A percentile compares a stretch with the other conserved stretches of the same genome.
Conservation (phyloP, 2,329 filamentous ascomycete species). For the Ilyonectria robusta region DNA sequence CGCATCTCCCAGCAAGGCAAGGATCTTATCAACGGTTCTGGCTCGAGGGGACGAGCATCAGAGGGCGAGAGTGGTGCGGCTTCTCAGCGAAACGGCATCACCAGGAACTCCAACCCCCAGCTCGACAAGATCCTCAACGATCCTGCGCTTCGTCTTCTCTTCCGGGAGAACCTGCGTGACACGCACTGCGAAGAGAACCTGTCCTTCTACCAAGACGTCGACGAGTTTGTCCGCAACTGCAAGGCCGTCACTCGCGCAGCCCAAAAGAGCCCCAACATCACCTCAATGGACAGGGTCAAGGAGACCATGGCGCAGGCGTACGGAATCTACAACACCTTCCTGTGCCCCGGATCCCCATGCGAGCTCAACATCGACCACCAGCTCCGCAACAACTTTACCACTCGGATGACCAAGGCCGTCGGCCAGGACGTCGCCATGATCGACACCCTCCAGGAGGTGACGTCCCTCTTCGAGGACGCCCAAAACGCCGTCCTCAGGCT, state of each 20-base stretch:
- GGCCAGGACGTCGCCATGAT: slow-evolving; percentile 95
- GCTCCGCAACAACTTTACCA: slow-evolving; percentile 92
- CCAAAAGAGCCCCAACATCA: slow-evolving; percentile 68
- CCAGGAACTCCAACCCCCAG: slow-evolving; percentile 93
- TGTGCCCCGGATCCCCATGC: slow-evolving; percentile 78
- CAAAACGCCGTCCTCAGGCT: slow-evolving; percentile 97
- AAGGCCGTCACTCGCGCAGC: slow-evolving; percentile 73
- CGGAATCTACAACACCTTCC: slow-evolving; percentile 84
- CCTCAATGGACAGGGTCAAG: slow-evolving; percentile 85
- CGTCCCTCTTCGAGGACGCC: slow-evolving; percentile 90
- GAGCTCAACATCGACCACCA: slow-evolving; percentile 98
- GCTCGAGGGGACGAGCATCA: background rate
- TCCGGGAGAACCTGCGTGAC: slow-evolving; percentile 93
- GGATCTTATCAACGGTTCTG: slow-evolving; percentile 61
- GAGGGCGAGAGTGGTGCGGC: slow-evolving; percentile 23
- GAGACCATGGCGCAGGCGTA: slow-evolving; percentile 96
- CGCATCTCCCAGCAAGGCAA: slow-evolving; percentile 86
- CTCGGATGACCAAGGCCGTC: slow-evolving; percentile 96
- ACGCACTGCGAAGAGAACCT: slow-evolving; percentile 98
- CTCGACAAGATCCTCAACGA: slow-evolving; percentile 94
- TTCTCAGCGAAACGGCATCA: slow-evolving; percentile 66
- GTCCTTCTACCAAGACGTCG: slow-evolving; percentile 94
- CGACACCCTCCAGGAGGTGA: slow-evolving; percentile 90
- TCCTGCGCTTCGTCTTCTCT: slow-evolving; percentile 87
- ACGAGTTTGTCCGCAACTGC: slow-evolving; percentile 85